These are phyloP conservation scores for Plasmodium cynomolgi DNA, from an alignment of 169 alveolate species.

Conservation along the genomic window DNA sequence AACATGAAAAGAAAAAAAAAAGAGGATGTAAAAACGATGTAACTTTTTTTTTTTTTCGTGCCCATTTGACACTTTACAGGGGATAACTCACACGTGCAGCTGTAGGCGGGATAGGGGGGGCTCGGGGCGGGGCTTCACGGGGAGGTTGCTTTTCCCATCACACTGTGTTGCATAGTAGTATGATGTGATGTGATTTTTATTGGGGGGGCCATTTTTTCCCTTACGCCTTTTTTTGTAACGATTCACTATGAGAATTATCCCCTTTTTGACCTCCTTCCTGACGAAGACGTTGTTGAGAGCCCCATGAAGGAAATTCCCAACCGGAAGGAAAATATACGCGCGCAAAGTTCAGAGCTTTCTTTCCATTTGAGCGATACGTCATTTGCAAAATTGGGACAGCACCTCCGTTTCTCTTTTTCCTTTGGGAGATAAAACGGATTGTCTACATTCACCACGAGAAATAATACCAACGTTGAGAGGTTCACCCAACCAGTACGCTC, in stretches of 20 bases:
- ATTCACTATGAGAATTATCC: background rate
- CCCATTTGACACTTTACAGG: background rate
- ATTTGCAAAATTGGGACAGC: background rate
- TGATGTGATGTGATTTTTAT: background rate
- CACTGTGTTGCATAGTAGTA: background rate
- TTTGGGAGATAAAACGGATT: background rate
- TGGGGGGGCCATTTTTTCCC: background rate
- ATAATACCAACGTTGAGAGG: background rate
- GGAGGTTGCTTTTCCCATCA: background rate
- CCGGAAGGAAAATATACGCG: background rate
- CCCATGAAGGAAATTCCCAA: background rate
- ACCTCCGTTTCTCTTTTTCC: background rate
- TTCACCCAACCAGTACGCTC: background rate
- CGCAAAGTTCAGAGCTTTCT: background rate
- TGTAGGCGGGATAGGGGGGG: background rate
- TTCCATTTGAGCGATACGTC: background rate
- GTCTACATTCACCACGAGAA: background rate
- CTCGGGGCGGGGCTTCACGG: background rate
- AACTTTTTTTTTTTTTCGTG: background rate
- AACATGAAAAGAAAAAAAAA: background rate
- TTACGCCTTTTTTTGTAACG: too few relatives aligned
- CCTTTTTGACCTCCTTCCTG: background rate
- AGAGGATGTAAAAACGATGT: background rate
- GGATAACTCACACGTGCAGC: slow-evolving; percentile 19
- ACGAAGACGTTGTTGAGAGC: background rate